phyloP scores from a whole-genome alignment of 2,329 filamentous ascomycete species.

The Thelonectria blattea region DNA sequence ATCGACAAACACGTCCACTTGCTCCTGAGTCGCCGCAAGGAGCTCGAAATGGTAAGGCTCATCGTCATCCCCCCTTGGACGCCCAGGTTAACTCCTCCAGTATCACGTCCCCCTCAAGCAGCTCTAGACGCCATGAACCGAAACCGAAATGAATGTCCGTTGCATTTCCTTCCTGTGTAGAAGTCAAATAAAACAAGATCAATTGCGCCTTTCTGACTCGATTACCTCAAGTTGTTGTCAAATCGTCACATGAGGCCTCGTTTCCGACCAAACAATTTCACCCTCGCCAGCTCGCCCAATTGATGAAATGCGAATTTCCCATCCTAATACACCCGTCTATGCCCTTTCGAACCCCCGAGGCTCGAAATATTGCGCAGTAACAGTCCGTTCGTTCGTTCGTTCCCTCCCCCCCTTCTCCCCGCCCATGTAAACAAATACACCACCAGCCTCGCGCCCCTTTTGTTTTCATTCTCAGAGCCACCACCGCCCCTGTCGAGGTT shows the following conservation, averaged over 20 bases:
- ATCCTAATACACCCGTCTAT: conserved; percentile 42
- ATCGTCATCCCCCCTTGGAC: not conserved
- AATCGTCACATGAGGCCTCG: conserved; percentile 25
- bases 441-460: conserved; percentile 25
- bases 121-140: conserved; percentile 14
- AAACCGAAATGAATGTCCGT: not conserved
- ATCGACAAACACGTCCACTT: conserved; percentile 46
- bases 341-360: conserved; percentile 29
- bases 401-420: not conserved
- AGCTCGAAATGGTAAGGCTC: conserved; percentile 42
- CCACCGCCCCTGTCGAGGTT: conserved; percentile 17
- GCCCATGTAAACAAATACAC: conserved; percentile 18
- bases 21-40: conserved; percentile 39
- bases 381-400: not conserved
- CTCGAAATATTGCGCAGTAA: conserved; percentile 13
- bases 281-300: conserved; percentile 33
- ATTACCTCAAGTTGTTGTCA: conserved; percentile 30
- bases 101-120: conserved; percentile 38
- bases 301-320: conserved; percentile 38
- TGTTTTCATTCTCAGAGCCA: conserved; percentile 19
- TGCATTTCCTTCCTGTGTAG: not conserved
- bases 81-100: conserved; percentile 21
- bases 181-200: conserved; percentile 30
- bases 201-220: conserved; percentile 36
- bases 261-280: conserved; percentile 31